Percentiles rank a stretch among this genome's conserved stretches.
Evolutionary conservation across 805 yeast genomes (phyloP).

Genomic region (Candida maesae): DNA sequence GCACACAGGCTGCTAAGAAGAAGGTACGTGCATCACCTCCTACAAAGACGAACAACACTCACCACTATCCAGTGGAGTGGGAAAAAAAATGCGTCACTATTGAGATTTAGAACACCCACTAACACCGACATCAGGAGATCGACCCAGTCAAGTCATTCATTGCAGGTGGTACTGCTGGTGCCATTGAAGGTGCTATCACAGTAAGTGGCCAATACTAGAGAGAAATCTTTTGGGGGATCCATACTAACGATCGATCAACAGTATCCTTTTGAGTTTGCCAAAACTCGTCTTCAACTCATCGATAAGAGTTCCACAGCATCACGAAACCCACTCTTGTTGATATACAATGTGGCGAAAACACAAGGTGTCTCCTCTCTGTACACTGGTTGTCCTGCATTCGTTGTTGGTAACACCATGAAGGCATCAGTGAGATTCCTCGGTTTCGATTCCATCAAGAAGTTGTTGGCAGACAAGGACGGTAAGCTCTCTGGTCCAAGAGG

Average conservation of each 20-base stretch:
- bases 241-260: constrained; percentile 4
- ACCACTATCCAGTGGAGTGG: too few relatives aligned
- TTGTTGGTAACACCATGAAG: constrained; percentile 92
- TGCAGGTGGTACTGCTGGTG: constrained; percentile 97
- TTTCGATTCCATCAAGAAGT: constrained; percentile 77
- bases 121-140: constrained; percentile 30
- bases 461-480: constrained; percentile 79
- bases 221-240: too few relatives aligned
- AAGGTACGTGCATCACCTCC: constrained; percentile 5
- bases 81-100: too few relatives aligned
- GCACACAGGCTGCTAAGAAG: constrained; percentile 5
- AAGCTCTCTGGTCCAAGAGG: constrained; percentile 88
- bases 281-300: constrained; percentile 83
- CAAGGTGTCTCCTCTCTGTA: constrained; percentile 81
- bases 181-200: constrained; percentile 86
- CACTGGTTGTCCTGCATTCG: constrained; percentile 96
- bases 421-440: constrained; percentile 95
- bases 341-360: constrained; percentile 65
- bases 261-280: constrained; percentile 96
- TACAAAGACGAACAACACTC: too few relatives aligned
- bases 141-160: constrained; percentile 80
- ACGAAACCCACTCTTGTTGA: constrained; percentile 79
- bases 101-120: neutral
- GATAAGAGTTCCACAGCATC: constrained; percentile 62
- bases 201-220: constrained; percentile 12